These are phyloP conservation scores for Saccharomycopsis javanensis DNA, from an alignment of 805 yeast species.

Conservation along the genomic window DNA sequence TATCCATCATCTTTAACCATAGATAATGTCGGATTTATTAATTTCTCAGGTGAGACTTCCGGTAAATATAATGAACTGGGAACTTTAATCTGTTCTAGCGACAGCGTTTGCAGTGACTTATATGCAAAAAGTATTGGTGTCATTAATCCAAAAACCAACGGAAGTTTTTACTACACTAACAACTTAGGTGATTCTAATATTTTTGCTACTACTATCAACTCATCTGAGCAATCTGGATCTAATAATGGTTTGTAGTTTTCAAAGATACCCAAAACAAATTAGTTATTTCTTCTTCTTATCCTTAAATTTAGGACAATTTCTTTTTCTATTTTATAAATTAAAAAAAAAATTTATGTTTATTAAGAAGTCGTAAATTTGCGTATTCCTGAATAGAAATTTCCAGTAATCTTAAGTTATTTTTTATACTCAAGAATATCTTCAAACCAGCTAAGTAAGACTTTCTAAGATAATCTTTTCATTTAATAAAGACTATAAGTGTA, in stretches of 20 bases:
- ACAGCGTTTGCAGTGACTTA: conserved; percentile 4
- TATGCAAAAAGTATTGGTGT: conserved; percentile 5
- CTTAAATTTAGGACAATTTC: no score
- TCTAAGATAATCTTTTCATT: no score
- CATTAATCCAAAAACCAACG: background rate
- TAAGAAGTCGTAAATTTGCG: no score
- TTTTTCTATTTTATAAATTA: no score
- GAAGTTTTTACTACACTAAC: background rate
- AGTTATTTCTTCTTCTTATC: background rate
- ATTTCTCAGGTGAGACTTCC: conserved; percentile 1
- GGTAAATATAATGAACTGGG: conserved; percentile 7
- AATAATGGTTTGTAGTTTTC: conserved; percentile 8
- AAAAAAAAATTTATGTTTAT: no score
- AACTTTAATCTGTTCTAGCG: conserved; percentile 8
- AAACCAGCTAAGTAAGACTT: no score
- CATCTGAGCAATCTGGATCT: conserved; percentile 4
- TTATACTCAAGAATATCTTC: no score
- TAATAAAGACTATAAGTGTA: no score
- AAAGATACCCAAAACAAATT: background rate
- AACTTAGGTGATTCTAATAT: conserved; percentile 11
- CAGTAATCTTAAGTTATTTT: no score
- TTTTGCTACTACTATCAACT: background rate
- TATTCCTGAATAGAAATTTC: no score
- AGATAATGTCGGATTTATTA: background rate
- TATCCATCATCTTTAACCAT: conserved; percentile 6